Conservation (phyloP, 2,329 filamentous ascomycete species). For the Colletotrichum spaethianum region DNA sequence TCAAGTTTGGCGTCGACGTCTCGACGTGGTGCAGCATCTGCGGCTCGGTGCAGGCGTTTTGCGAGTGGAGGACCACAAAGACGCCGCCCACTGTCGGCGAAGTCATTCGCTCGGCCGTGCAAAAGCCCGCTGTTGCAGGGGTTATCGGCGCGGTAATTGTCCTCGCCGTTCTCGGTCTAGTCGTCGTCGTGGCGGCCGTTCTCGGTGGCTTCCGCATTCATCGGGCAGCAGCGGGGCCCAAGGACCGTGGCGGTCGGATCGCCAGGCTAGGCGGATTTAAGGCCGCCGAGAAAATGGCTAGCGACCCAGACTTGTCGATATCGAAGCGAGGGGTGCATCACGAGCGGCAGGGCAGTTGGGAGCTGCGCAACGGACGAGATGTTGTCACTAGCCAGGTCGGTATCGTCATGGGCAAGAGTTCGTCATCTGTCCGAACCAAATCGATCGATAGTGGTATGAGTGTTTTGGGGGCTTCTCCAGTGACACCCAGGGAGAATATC, state of each 20-base stretch:
- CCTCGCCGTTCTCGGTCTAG: constrained; percentile 52
- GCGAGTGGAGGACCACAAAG: constrained; percentile 42
- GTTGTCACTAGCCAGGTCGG: constrained; percentile 37
- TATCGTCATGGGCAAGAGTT: constrained; percentile 46
- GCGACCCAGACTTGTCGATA: constrained; percentile 60
- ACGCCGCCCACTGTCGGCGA: constrained; percentile 7
- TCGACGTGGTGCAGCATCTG: constrained; percentile 63
- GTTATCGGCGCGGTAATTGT: constrained; percentile 62
- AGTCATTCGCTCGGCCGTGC: constrained; percentile 5
- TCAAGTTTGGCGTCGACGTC: constrained; percentile 51
- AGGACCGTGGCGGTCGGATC: constrained; percentile 29
- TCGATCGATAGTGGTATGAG: constrained; percentile 50
- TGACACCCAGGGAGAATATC: constrained; percentile 57
- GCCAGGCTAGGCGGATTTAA: constrained; percentile 57
- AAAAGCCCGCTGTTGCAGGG: constrained; percentile 58
- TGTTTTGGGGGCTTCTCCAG: constrained; percentile 53
- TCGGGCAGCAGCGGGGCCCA: constrained; percentile 33
- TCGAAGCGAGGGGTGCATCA: constrained; percentile 53
- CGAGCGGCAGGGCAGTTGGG: constrained; percentile 66
- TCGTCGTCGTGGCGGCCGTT: constrained; percentile 50
- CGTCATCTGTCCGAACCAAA: constrained; percentile 38
- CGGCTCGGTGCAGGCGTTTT: constrained; percentile 54
- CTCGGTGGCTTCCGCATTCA: constrained; percentile 53
- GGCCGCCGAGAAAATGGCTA: constrained; percentile 59
- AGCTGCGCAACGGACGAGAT: constrained; percentile 52